Base-by-base conservation (phyloP, 768 basidiomycete species). In the Gautieria morchelliformis region DNA sequence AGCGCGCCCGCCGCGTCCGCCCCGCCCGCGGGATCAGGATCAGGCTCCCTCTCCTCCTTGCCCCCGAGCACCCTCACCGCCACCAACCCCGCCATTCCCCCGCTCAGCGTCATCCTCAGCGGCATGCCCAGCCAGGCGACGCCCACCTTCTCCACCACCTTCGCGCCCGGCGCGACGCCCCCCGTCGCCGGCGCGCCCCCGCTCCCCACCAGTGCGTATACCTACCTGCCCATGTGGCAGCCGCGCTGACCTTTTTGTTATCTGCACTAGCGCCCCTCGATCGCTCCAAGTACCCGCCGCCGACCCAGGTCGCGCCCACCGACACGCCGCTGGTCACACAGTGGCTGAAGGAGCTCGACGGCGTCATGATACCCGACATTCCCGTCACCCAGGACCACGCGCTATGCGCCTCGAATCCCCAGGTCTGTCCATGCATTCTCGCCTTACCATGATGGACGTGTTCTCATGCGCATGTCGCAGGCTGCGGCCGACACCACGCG, bases 341-440 rank as follows among this genome's bases (percentile, higher is more conserved):
- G 59, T 93, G 90, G 90, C 71, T 91, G 80, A 74, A 79, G 63
- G 87, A 91, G 64, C 75, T 93, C 24, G 74, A 88, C 24, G 85
- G 87, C 1, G 75, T 74, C 58, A 53, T 82, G 59, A 87, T 93
- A 58, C 92, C 92, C 1, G 63, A 81, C 59, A 63, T 87, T 22
- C n/a, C 67, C 8, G 80, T 80, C 5, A 92, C 87, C 0, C 64
- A 63, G 3, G 82, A 57, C 22, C 10, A 89, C 59, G 87, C 87
- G n/a, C 78, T 83, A 1, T 93, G 91, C 67, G 71, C 63, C 12
- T 75, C 75, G 50, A 80, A 89, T 62, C 75, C 84, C 22, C 67
- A 63, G 7, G 79, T 81, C 4, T 9, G 35, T 37, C 5, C 11
- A 6, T 9, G 35, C 33, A 10, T 14, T 37, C 35, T 37, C 35